phyloP scores from a whole-genome alignment of 805 yeast species.

The Cyberlindnera veronae region DNA sequence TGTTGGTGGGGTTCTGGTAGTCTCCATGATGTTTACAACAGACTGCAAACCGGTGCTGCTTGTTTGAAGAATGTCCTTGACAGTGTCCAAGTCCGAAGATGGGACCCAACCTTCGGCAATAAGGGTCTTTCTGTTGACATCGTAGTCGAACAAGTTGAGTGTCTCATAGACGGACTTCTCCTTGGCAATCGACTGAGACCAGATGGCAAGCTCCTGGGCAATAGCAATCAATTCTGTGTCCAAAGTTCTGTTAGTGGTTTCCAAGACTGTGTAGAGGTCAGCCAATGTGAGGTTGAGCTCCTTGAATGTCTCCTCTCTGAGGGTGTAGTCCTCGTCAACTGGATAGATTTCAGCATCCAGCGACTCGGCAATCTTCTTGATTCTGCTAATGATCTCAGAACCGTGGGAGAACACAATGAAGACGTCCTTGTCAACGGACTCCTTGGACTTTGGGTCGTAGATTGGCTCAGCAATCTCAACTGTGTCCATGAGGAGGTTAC shows the following conservation, averaged over 20 bases:
- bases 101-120: conserved; percentile 99
- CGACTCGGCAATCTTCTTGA: conserved; percentile 83
- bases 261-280: conserved; percentile 58
- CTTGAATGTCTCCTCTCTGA: conserved; percentile 65
- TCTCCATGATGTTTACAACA: conserved; percentile 53
- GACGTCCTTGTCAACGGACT: conserved; percentile 65
- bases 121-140: conserved; percentile 69
- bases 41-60: conserved; percentile 58
- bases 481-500: conserved; percentile 77
- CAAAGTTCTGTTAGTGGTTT: conserved; percentile 64
- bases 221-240: conserved; percentile 75
- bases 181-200: conserved; percentile 65
- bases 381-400: conserved; percentile 61
- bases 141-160: conserved; percentile 77
- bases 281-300: conserved; percentile 56
- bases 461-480: conserved; percentile 70
- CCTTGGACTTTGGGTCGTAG: conserved; percentile 59
- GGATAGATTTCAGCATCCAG: conserved; percentile 78
- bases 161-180: conserved; percentile 84
- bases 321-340: conserved; percentile 43
- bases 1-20: conserved; percentile 91
- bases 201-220: conserved; percentile 66
- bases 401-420: conserved; percentile 95
- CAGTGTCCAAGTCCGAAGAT: conserved; percentile 58
- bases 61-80: conserved; percentile 64